Evolutionary conservation across 2,329 filamentous ascomycete species (phyloP).

Genomic region (Aspergillus hortae): DNA sequence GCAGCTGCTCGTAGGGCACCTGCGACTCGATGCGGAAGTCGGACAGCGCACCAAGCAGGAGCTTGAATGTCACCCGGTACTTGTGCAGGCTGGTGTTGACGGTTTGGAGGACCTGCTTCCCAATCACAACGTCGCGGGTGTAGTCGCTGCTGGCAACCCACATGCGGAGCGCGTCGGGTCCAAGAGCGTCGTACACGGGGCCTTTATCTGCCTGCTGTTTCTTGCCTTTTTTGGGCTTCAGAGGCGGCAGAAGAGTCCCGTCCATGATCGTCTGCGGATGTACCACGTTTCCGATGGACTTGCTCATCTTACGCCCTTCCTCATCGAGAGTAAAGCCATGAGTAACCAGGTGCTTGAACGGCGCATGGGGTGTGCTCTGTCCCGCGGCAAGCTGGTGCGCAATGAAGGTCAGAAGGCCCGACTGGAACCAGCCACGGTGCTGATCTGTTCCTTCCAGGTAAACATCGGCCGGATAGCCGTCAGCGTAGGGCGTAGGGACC

Average conservation of each 20-base stretch:
- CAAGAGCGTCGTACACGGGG: conserved; percentile 64
- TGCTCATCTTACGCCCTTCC: conserved; percentile 96
- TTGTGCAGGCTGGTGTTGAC: conserved; percentile 77
- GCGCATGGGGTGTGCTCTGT: conserved; percentile 49
- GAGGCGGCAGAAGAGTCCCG: conserved; percentile 69
- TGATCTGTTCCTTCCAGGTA: conserved; percentile 95
- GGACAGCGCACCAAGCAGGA: conserved; percentile 75
- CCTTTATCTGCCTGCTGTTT: conserved; percentile 37
- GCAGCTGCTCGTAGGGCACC: conserved; percentile 48
- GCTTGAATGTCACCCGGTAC: conserved; percentile 85
- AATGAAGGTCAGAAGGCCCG: conserved; percentile 82
- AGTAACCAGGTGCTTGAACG: conserved; percentile 86
- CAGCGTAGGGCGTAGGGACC: conserved; percentile 34
- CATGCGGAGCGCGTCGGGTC: conserved; percentile 79
- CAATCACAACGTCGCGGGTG: conserved; percentile 80
- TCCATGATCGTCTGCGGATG: conserved; percentile 79
- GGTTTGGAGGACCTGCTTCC: conserved; percentile 70
- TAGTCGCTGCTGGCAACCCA: conserved; percentile 94
- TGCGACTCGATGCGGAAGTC: conserved; percentile 46
- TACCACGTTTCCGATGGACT: conserved; percentile 88
- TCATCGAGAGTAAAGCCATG: conserved; percentile 92
- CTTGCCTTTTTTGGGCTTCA: conserved; percentile 61
- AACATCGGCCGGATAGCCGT: conserved; percentile 62
- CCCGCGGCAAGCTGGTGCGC: conserved; percentile 50
- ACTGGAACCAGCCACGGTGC: conserved; percentile 98